Evolutionary conservation across 2,329 filamentous ascomycete genomes (phyloP).

Genomic region (Fusarium sp.): DNA sequence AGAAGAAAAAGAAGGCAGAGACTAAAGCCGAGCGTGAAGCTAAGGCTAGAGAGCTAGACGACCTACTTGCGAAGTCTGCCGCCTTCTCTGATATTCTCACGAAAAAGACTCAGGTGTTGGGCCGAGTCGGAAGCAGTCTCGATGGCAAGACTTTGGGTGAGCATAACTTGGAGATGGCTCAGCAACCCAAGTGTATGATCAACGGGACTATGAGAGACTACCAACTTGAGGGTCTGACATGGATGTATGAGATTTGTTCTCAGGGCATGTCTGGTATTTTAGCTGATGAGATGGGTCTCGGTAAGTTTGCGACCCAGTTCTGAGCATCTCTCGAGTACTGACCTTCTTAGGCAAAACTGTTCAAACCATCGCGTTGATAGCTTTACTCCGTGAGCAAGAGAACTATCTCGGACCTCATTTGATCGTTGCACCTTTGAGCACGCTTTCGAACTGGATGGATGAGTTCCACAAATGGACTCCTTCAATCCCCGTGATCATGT

Average conservation of each 20-base stretch:
- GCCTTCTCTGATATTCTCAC: constrained; percentile 73
- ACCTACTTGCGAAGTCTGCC: constrained; percentile 69
- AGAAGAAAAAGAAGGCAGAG: constrained; percentile 62
- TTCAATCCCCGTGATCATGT: constrained; percentile 86
- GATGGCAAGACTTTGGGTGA: constrained; percentile 71
- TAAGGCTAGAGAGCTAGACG: constrained; percentile 70
- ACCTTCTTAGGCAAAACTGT: constrained; percentile 79
- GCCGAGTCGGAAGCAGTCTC: constrained; percentile 70
- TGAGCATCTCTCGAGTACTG: neutral
- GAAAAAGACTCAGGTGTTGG: constrained; percentile 72
- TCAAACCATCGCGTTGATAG: constrained; percentile 89
- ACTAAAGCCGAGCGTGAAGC: constrained; percentile 67
- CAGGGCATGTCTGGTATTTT: constrained; percentile 93
- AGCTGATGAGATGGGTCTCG: constrained; percentile 93
- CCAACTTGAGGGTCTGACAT: constrained; percentile 92
- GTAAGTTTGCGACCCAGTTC: constrained; percentile 51
- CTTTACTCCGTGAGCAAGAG: constrained; percentile 87
- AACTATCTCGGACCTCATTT: constrained; percentile 87
- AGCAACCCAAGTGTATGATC: constrained; percentile 86
- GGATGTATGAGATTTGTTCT: constrained; percentile 85
- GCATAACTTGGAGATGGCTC: constrained; percentile 80
- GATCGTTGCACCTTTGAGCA: constrained; percentile 90
- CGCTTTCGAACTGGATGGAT: constrained; percentile 94
- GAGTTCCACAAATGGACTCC: constrained; percentile 95
- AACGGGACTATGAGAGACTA: constrained; percentile 95